A percentile compares a stretch with the other conserved stretches of the same genome.
These are phyloP conservation scores for Ascochyta pisi DNA, from an alignment of 2,329 filamentous ascomycete genomes.

Conservation along the genomic window DNA sequence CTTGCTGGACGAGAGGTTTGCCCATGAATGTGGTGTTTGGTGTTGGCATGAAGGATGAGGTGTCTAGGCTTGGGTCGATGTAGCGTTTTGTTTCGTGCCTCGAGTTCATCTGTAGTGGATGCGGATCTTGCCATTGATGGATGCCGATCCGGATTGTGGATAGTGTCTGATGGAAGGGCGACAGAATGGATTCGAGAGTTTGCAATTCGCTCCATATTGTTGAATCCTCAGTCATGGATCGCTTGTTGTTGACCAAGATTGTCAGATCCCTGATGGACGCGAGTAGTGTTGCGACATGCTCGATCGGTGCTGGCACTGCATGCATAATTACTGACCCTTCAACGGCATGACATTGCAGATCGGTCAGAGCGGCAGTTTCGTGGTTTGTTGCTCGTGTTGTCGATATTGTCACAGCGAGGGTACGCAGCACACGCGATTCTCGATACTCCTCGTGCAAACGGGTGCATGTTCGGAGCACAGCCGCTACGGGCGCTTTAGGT, in stretches of 20 bases:
- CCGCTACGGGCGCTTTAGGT: conserved; percentile 2
- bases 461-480: conserved; percentile 13
- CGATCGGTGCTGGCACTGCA: conserved; percentile 2
- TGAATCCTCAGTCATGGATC: conserved; percentile 10
- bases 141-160: conserved; percentile 12
- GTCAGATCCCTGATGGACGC: conserved; percentile 6
- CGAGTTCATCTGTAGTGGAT: conserved; percentile 12
- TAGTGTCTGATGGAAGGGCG: conserved; percentile 6
- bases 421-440: conserved; percentile 2
- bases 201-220: conserved; percentile 10
- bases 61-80: background rate
- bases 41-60: conserved; percentile 3
- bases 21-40: conserved; percentile 11
- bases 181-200: conserved; percentile 6
- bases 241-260: conserved; percentile 7
- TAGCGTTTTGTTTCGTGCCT: conserved; percentile 4
- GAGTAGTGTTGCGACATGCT: conserved; percentile 9
- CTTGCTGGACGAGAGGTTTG: conserved; percentile 8
- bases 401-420: conserved; percentile 3
- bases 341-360: conserved; percentile 14
- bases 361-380: conserved; percentile 7
- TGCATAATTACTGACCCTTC: conserved; percentile 10
- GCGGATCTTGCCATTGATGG: conserved; percentile 14
- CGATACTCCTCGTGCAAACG: conserved; percentile 13
- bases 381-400: conserved; percentile 13